phyloP scores from a whole-genome alignment of 352 stramenopile species.

The Pythium pectinolyticum region DNA sequence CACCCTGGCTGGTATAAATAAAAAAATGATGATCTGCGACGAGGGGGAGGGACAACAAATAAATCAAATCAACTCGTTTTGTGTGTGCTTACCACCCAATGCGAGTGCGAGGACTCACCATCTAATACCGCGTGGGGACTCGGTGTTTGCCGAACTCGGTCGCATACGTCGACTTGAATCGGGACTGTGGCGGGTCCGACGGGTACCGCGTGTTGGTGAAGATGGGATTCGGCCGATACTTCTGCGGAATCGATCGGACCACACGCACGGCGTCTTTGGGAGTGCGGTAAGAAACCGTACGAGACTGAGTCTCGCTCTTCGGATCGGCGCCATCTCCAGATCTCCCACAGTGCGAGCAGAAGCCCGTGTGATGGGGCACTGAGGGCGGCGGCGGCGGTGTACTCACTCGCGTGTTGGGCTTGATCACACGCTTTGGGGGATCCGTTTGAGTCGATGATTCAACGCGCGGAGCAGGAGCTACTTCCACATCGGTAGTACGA shows the following conservation, averaged over 20 bases:
- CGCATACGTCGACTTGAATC: conserved; percentile 41
- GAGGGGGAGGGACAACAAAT: too few relatives aligned
- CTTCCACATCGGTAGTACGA: too few relatives aligned
- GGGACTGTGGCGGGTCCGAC: conserved; percentile 41
- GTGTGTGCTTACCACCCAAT: too few relatives aligned
- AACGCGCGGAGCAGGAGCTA: neutral
- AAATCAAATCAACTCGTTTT: neutral
- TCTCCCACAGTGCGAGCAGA: conserved; percentile 17
- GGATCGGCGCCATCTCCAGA: neutral
- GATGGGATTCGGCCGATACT: conserved; percentile 43
- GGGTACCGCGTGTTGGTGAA: conserved; percentile 51
- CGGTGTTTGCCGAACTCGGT: conserved; percentile 28
- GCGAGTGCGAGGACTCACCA: neutral
- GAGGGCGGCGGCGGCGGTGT: neutral
- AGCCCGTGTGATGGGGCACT: neutral
- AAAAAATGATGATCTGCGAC: too few relatives aligned
- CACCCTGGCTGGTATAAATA: neutral
- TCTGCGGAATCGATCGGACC: neutral
- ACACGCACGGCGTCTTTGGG: neutral
- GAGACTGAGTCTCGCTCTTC: conserved; percentile 12
- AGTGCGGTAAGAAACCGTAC: too few relatives aligned
- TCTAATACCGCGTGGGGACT: conserved; percentile 9
- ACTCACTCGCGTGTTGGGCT: neutral
- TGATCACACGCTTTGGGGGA: neutral
- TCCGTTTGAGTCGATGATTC: conserved; percentile 18